Evolutionary conservation across 1,284 basidiomycete genomes (phyloP), one percentile per base, ranked within the genome.

Genomic region (Pseudozyma sp.): DNA sequence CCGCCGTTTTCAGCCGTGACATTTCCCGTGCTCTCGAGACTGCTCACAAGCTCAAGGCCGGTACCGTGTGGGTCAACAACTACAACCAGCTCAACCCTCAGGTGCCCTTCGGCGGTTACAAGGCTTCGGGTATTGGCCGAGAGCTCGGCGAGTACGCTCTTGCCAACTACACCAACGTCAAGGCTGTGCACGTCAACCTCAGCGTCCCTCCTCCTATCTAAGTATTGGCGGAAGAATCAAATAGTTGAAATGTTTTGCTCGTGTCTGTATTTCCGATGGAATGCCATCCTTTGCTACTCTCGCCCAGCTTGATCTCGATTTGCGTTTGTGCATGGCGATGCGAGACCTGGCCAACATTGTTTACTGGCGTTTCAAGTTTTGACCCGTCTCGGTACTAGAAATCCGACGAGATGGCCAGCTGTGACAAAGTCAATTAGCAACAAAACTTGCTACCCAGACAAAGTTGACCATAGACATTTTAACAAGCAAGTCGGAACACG

Each of bases 1-100:
- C 92, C 1, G 91, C 92, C 31, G 90, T 97, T 65, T 96, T 95
- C 88, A 90, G 92, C 40, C 88, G 90, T 77, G 89, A 97, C 87
- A 86, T 96, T 86, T 89, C 89, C 69, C 88, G 90, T 25, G 94
- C 92, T 1, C 86, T 96, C 73, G 87, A 88, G 60, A 90, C 91
- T 9, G 92, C 93, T 9, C 90, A 93, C 86, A 88, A 86, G 75
- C 87, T 97, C 71, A 89, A 93, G 78, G 93, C 93, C 3, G 95
- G 95, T 39, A 94, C 93, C 8, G 89, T 89, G 1, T 93, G 91
- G 90, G 86, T 93, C 78, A 95, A 95, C 88, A 56, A 62, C 59
- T 76, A 78, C 78, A 82, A 82, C 79, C 51, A 56, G 55, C 62
- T 79, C 55, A 48, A 53, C 34, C 57, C 69, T 0, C 70, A 78